Percentiles rank a stretch among this genome's conserved stretches.
phyloP scores from a whole-genome alignment of 441 rosid species.

The Bruguiera hainesii region DNA sequence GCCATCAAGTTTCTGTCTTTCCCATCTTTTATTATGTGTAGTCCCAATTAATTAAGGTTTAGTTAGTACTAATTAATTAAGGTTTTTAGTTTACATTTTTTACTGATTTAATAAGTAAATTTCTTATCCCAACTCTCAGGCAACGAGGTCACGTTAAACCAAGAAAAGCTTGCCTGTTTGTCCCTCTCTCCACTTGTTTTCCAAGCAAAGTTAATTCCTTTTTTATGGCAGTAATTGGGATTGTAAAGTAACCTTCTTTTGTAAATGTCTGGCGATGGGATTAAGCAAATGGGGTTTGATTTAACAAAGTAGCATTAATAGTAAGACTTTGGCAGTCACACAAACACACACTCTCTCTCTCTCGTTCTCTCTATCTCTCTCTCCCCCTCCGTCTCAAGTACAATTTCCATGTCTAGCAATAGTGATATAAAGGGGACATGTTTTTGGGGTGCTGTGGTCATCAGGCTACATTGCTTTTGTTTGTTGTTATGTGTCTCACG shows the following conservation, averaged over 20 bases:
- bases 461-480: slow-evolving; percentile 1
- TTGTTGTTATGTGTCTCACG: not conserved
- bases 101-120: not conserved
- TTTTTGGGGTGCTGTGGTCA: slow-evolving; percentile 21
- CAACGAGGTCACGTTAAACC: no score
- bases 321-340: not conserved
- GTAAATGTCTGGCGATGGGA: not conserved
- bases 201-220: no score
- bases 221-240: no score
- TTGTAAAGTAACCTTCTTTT: no score
- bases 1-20: slow-evolving; percentile 14
- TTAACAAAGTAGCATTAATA: not conserved
- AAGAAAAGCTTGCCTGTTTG: no score
- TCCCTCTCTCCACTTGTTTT: no score
- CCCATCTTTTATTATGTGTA: slow-evolving; percentile 2
- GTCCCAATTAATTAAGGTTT: no score
- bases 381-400: slow-evolving; percentile 4
- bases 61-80: no score
- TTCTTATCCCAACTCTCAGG: not conserved
- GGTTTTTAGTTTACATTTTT: no score
- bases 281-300: not conserved
- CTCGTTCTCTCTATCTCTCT: not conserved
- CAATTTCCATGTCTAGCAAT: no score
- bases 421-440: slow-evolving; percentile 14
- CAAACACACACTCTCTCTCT: not conserved